phyloP scores from a whole-genome alignment of 805 yeast genomes.

The Candida cerambycidarum region DNA sequence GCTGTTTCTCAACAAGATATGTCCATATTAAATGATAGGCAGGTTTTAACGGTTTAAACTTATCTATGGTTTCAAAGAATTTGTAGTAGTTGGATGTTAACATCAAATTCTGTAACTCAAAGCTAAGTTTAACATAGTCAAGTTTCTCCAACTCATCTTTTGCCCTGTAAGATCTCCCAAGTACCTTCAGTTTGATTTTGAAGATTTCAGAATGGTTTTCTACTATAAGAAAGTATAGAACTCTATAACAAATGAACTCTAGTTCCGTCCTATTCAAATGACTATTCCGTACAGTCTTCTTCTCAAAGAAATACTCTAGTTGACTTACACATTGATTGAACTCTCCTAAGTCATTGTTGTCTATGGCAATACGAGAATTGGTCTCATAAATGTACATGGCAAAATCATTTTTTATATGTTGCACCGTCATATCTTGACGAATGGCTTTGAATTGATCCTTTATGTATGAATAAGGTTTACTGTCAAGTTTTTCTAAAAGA shows the following conservation, averaged over 20 bases:
- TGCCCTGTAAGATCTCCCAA: conserved; percentile 8
- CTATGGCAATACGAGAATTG: conserved; percentile 85
- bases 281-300: conserved; percentile 11
- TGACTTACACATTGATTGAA: conserved; percentile 93
- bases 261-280: conserved; percentile 25
- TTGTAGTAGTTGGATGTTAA: conserved; percentile 39
- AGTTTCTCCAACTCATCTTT: conserved; percentile 15
- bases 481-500: conserved; percentile 51
- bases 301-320: conserved; percentile 59
- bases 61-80: conserved; percentile 41
- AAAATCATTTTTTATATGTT: conserved; percentile 75
- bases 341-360: conserved; percentile 84
- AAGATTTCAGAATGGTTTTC: conserved; percentile 59
- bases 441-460: conserved; percentile 91
- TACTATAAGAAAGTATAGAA: conserved; percentile 74
- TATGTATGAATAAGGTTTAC: conserved; percentile 62
- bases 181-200: conserved; percentile 32
- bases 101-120: conserved; percentile 17
- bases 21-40: conserved; percentile 26
- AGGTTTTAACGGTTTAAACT: conserved; percentile 18
- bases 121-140: conserved; percentile 16
- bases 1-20: conserved; percentile 56
- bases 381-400: conserved; percentile 78
- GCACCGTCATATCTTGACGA: conserved; percentile 92
- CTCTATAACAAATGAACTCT: conserved; percentile 73